Percentiles rank a stretch among this genome's conserved stretches.
These are phyloP conservation scores for Cicer bijugum DNA, from an alignment of 306 rosid genomes.

Conservation along the genomic window DNA sequence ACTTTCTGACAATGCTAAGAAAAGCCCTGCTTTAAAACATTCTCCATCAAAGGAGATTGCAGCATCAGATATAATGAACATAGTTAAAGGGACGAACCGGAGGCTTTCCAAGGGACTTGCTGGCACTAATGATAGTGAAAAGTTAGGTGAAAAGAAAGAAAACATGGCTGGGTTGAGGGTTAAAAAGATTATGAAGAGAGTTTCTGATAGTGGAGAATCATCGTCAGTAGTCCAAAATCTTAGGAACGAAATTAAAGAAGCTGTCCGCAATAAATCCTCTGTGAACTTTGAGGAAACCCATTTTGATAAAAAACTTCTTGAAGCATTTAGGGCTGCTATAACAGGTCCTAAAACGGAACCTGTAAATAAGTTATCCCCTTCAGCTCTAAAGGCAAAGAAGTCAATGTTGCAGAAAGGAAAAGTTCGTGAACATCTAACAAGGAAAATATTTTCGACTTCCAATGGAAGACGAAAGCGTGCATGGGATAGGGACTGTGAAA, in stretches of 20 bases:
- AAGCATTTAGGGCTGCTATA: conserved; percentile 87
- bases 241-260: conserved; percentile 91
- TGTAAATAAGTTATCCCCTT: conserved; percentile 62
- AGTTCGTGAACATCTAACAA: conserved; percentile 86
- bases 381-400: conserved; percentile 75
- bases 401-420: conserved; percentile 84
- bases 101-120: conserved; percentile 58
- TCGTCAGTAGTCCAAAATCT: conserved; percentile 74
- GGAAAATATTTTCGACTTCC: conserved; percentile 75
- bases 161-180: conserved; percentile 79
- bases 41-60: conserved; percentile 48
- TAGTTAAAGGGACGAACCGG: conserved; percentile 66
- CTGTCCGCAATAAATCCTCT: conserved; percentile 71
- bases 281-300: conserved; percentile 69
- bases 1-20: conserved; percentile 50
- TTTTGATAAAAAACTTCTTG: conserved; percentile 92
- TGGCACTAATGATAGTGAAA: conserved; percentile 46
- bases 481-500: conserved; percentile 96
- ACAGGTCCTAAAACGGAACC: conserved; percentile 77
- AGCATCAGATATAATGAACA: conserved; percentile 67
- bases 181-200: conserved; percentile 95
- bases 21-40: conserved; percentile 46
- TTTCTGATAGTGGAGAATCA: conserved; percentile 72
- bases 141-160: conserved; percentile 59
- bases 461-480: conserved; percentile 93